Evolutionary conservation across 164 flowering plant genomes (phyloP).

Genomic region (Vitis cinerea): DNA sequence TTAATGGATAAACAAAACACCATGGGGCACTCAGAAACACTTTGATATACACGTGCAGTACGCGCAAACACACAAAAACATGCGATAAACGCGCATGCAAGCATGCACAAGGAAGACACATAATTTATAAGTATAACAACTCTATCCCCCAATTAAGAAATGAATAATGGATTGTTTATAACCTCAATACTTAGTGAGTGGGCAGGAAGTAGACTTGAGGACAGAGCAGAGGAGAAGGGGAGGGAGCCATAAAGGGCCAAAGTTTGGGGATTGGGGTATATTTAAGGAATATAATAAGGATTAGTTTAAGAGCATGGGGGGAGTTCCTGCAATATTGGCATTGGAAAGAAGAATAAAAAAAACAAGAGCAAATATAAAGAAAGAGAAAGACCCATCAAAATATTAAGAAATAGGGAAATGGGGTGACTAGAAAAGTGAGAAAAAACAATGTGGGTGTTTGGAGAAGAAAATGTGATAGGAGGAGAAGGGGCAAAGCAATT

Average conservation of each 20-base stretch:
- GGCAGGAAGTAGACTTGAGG: conserved; percentile 12
- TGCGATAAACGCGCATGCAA: conserved; percentile 40
- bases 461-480: conserved; percentile 10
- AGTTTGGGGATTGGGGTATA: conserved; percentile 25
- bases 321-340: conserved; percentile 49
- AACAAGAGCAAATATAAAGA: neutral
- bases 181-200: conserved; percentile 20
- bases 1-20: no score
- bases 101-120: conserved; percentile 15
- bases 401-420: neutral
- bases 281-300: conserved; percentile 1
- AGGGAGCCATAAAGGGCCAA: conserved; percentile 22
- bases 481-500: conserved; percentile 20
- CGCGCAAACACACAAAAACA: conserved; percentile 24
- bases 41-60: neutral
- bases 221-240: conserved; percentile 1
- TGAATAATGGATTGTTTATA: conserved; percentile 28
- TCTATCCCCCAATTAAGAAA: conserved; percentile 19
- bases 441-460: conserved; percentile 1
- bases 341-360: conserved; percentile 14
- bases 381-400: conserved; percentile 8
- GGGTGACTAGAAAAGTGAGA: neutral
- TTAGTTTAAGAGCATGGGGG: conserved; percentile 29
- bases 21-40: no score
- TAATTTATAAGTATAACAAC: conserved; percentile 5